phyloP scores from a whole-genome alignment of 31 red algal genomes.

The Odonthalia washingtoniensis region DNA sequence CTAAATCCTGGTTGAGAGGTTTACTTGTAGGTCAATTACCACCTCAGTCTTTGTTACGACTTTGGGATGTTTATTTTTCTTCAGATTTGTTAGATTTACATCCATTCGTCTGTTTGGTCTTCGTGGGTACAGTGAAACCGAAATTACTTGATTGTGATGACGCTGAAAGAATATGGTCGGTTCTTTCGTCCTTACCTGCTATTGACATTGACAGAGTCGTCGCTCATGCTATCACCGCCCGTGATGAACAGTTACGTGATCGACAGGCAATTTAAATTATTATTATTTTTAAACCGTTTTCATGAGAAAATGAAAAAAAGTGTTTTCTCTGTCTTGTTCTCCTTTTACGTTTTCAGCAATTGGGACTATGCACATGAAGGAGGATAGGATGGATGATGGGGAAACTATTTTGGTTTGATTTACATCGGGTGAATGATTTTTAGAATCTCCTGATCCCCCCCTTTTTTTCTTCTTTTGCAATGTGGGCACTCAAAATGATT shows the following conservation, averaged over 20 bases:
- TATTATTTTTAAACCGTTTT: too few relatives aligned
- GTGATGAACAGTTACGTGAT: slow-evolving; percentile 56
- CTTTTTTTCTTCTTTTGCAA: too few relatives aligned
- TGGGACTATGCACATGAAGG: too few relatives aligned
- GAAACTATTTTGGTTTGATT: too few relatives aligned
- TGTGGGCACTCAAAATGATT: too few relatives aligned
- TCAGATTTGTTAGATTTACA: slow-evolving; percentile 57
- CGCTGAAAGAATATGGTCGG: slow-evolving; percentile 70
- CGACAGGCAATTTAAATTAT: background rate
- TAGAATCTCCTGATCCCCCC: too few relatives aligned
- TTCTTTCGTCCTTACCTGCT: slow-evolving; percentile 76
- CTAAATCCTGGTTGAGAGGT: slow-evolving; percentile 76
- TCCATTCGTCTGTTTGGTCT: slow-evolving; percentile 90
- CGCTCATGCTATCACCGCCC: slow-evolving; percentile 71
- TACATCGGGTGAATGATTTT: too few relatives aligned
- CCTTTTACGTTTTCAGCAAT: too few relatives aligned
- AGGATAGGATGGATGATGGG: too few relatives aligned
- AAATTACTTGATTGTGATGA: slow-evolving; percentile 89
- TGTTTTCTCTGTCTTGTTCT: too few relatives aligned
- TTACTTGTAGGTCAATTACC: slow-evolving; percentile 79
- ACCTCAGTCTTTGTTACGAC: slow-evolving; percentile 60
- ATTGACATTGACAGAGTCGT: slow-evolving; percentile 84
- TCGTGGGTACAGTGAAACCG: slow-evolving; percentile 79
- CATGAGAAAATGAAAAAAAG: too few relatives aligned
- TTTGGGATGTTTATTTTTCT: slow-evolving; percentile 93